Evolutionary conservation across 2,329 filamentous ascomycete species (phyloP).

Genomic region (Magnaporthiopsis poae): DNA sequence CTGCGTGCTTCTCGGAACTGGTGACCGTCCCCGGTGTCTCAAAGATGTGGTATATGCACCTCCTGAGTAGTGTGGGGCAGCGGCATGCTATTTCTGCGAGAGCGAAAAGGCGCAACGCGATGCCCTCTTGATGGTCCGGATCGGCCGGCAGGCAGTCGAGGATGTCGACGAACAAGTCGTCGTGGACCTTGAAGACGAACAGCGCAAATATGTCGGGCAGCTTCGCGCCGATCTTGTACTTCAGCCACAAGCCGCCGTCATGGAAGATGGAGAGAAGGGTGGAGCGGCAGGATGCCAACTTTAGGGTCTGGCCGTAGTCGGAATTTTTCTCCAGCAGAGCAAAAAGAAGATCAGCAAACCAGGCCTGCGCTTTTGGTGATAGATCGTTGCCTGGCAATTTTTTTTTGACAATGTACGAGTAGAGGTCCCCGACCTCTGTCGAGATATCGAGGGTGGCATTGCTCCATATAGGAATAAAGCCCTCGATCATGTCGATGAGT

Average conservation of each 20-base stretch:
- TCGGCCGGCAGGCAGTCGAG: constrained; percentile 69
- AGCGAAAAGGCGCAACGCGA: constrained; percentile 70
- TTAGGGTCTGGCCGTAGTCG: constrained; percentile 52
- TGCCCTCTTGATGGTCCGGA: constrained; percentile 63
- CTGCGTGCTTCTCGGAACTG: constrained; percentile 58
- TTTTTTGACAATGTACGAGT: constrained; percentile 63
- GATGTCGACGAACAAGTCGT: constrained; percentile 75
- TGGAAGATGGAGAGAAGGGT: constrained; percentile 65
- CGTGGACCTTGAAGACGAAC: constrained; percentile 74
- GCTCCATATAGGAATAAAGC: constrained; percentile 54
- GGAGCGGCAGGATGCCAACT: constrained; percentile 52
- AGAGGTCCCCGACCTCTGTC: constrained; percentile 64
- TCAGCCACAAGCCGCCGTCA: constrained; percentile 57
- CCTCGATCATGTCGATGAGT: constrained; percentile 58
- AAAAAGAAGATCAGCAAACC: constrained; percentile 59
- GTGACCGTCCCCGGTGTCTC: constrained; percentile 71
- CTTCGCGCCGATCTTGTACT: constrained; percentile 61
- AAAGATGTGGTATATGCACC: constrained; percentile 87
- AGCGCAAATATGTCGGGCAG: constrained; percentile 68
- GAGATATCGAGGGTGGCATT: constrained; percentile 49
- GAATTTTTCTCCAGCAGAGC: constrained; percentile 57
- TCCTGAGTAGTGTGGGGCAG: constrained; percentile 78
- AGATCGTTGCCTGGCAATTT: constrained; percentile 59
- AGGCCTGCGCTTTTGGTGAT: constrained; percentile 58
- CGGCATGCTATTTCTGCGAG: constrained; percentile 66